Evolutionary conservation across 176 grass and related monocot species (phyloP), one percentile per base, ranked within the genome.

Genomic region (Secale cereale): DNA sequence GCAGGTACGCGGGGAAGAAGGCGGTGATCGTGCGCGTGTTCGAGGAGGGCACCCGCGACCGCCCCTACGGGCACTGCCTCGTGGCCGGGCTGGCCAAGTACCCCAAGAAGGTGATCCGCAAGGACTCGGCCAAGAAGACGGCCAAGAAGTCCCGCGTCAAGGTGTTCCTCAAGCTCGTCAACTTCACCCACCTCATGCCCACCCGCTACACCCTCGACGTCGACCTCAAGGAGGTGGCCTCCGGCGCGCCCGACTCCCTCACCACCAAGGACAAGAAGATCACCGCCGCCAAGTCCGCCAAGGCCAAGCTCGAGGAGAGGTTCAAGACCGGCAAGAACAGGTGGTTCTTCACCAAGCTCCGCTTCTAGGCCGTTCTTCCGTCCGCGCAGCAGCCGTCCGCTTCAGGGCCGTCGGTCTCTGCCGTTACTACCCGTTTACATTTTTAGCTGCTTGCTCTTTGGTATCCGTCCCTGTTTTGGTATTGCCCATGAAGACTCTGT

Each of bases 341-440:
- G 76, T 91, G 86, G 86, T 88, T 91, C 89, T 91, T 91, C 70
- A 81, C 90, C 90, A 91, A 91, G 76, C 86, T 91, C 56, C 81
- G 90, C 28, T 88, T 91, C 81, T 88, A 77, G 78, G 48, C 13
- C 4, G 3, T 3, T 35, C 33, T 2, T 35, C 43, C 4, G 3
- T 0, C 11, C 41, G 41, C 5, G 4, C 33, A 31, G 30, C 30
- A 31, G 33, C 33, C 4, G 5, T 1, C 2, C 14, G 4, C 1
- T 0, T 14, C 19, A 41, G 68, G 23, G 33, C 22, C 2, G 35
- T 1, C 22, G 5, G 35, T 1, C 22, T 71, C 36, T 43, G 37
- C 69, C 1, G 26, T 37, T 72, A 72, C 37, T n/a, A n/a, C 30
- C 25, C 31, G 7, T 63, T 16, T 67, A 23, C 10, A 16, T 60